These are phyloP conservation scores for Trypanosoma melophagium DNA, from an alignment of 208 protist species.

Conservation along the genomic window DNA sequence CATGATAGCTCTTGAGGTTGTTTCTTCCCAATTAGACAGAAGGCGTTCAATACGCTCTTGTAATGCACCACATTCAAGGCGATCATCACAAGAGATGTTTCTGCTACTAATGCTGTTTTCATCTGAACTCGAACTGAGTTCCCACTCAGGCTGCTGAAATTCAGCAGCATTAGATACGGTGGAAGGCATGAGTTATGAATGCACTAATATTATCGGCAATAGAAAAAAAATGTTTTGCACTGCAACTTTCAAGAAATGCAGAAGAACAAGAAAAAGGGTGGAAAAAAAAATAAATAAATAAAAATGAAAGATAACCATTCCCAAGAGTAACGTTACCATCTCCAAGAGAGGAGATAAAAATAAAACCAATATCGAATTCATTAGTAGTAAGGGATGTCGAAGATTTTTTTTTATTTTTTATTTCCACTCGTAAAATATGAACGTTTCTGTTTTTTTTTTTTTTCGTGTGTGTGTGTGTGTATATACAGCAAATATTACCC, in stretches of 20 bases:
- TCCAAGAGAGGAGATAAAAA: constrained; percentile 1
- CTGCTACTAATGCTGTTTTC: neutral
- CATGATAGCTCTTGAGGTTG: constrained; percentile 4
- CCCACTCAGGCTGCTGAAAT: constrained; percentile 5
- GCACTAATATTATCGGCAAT: neutral
- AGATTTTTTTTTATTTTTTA: neutral
- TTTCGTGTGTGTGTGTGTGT: neutral
- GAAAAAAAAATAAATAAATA: constrained; percentile 9
- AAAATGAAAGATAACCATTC: neutral
- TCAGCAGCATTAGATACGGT: neutral
- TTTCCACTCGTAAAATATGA: constrained; percentile 3
- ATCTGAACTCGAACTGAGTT: constrained; percentile 15
- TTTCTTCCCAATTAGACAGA: constrained; percentile 22
- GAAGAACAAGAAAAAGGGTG: neutral
- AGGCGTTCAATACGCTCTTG: constrained; percentile 14
- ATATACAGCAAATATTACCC: neutral
- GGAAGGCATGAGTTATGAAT: neutral
- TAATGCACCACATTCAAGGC: neutral
- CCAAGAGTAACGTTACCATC: neutral
- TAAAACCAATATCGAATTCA: neutral
- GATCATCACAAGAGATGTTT: neutral
- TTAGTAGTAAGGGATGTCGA: neutral
- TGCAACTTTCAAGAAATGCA: neutral
- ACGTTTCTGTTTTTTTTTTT: constrained; percentile 18
- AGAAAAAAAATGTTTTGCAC: neutral